Evolutionary conservation across 805 yeast genomes (phyloP), one percentile per base, ranked within the genome.

Genomic region (Priceomyces fermenticarens): DNA sequence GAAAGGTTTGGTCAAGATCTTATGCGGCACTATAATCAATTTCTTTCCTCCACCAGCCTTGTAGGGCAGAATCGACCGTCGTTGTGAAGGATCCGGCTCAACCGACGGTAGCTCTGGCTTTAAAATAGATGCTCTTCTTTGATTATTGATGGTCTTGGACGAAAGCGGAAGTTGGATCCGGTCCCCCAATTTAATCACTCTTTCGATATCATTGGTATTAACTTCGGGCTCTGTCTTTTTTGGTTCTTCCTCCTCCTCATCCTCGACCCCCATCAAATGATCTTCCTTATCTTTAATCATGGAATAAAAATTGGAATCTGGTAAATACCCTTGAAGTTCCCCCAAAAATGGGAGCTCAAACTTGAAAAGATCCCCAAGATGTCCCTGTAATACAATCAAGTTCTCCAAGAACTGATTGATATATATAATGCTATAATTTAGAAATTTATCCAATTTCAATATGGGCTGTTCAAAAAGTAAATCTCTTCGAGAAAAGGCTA

Each of bases 1-100:
- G 44, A 70, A 64, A 10, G 74, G 73, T 38, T 67, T 65, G 43
- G 57, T 62, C 33, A 70, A 54, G n/a, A 70, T 65, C 43, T 61
- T 61, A 43, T 70, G 74, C 1, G 75, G 74, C 5, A 69, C 60
- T 7, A 70, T 58, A 8, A 67, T 60, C 17, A 64, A 47, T 42
- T 54, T 59, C 41, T 60, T 58, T 6, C 35, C 28, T 5, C 12
- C 23, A 27, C 38, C 42, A 4, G 25, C 28, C 15, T 30, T 32
- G n/a, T 23, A 14, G 3, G 37, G 39, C 14, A 36, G 28, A 10
- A 26, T 35, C 4, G 42, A 38, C 14, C 35, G 38, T 3, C 38
- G 35, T 4, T 41, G 38, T 10, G 17, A 26, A 5, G 25, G 16
- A 11, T 32, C 12, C 15, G n/a, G 34, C 14, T 10, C 29, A 3